Evolutionary conservation across 2,329 filamentous ascomycete species (phyloP).

Genomic region (Clonostachys rhizophaga): DNA sequence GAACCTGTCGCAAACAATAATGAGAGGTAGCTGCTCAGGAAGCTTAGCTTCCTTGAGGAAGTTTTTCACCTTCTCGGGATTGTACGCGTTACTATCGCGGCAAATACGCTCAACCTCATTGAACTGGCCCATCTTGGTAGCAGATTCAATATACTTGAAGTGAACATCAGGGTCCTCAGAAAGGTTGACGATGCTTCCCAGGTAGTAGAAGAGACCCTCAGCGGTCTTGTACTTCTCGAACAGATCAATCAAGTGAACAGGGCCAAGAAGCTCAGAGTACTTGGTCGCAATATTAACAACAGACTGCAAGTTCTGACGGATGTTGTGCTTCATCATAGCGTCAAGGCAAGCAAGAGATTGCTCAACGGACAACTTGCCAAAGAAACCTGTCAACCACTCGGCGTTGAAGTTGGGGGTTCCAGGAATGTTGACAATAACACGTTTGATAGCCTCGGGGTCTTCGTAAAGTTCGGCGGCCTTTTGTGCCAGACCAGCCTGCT

Average conservation of each 20-base stretch:
- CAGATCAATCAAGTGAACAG: constrained; percentile 84
- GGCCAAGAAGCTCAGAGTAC: constrained; percentile 89
- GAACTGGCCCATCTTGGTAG: constrained; percentile 87
- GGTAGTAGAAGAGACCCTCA: constrained; percentile 96
- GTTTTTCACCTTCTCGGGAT: constrained; percentile 96
- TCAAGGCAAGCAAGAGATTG: constrained; percentile 92
- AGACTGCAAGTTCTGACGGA: constrained; percentile 91
- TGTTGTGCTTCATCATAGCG: constrained; percentile 94
- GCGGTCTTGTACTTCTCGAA: constrained; percentile 97
- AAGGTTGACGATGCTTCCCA: constrained; percentile 95
- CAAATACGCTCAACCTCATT: constrained; percentile 97
- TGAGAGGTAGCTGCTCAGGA: constrained; percentile 88
- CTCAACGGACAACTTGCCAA: constrained; percentile 90
- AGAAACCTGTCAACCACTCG: constrained; percentile 90
- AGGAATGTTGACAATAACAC: constrained; percentile 78
- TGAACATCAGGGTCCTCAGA: constrained; percentile 93
- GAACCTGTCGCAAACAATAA: constrained; percentile 99
- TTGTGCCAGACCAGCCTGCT: constrained; percentile 82
- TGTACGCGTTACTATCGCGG: constrained; percentile 85
- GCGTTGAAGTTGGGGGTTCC: constrained; percentile 79
- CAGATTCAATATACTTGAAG: constrained; percentile 99
- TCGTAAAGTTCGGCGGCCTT: constrained; percentile 94
- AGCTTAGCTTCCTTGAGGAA: constrained; percentile 96
- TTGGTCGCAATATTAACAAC: constrained; percentile 97
- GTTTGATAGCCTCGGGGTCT: constrained; percentile 84